Evolutionary conservation across 306 rosid species (phyloP).

Genomic region (Vigna reflexopilosa): DNA sequence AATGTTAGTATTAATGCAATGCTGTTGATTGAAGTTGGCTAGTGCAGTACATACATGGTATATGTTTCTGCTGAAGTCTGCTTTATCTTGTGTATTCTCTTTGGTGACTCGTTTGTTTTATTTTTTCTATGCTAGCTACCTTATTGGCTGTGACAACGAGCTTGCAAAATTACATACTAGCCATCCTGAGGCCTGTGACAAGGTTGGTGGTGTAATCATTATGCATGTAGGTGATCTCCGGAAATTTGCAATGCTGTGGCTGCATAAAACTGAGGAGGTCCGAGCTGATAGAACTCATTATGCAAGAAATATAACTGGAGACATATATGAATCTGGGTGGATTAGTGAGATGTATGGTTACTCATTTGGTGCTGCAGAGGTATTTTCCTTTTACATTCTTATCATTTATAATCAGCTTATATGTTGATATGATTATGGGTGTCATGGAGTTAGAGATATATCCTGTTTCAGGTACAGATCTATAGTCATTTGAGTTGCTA

Average conservation of each 20-base stretch:
- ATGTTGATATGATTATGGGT: slow-evolving; percentile 16
- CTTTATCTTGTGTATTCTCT: slow-evolving; percentile 20
- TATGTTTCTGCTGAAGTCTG: not conserved
- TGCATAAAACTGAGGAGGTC: slow-evolving; percentile 97
- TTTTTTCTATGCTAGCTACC: slow-evolving; percentile 68
- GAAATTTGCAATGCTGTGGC: slow-evolving; percentile 84
- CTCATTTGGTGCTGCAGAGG: slow-evolving; percentile 99
- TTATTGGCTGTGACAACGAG: slow-evolving; percentile 93
- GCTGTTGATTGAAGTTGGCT: slow-evolving; percentile 1
- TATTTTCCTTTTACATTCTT: slow-evolving; percentile 49
- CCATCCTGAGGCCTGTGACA: slow-evolving; percentile 98
- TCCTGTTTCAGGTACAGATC: not conserved
- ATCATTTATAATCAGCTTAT: slow-evolving; percentile 7
- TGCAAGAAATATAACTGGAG: slow-evolving; percentile 94
- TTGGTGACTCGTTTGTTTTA: slow-evolving; percentile 6
- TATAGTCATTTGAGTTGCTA: not conserved
- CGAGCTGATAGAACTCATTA: slow-evolving; percentile 98
- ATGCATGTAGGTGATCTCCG: slow-evolving; percentile 97
- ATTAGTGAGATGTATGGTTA: slow-evolving; percentile 99
- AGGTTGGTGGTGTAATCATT: slow-evolving; percentile 96
- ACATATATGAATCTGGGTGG: slow-evolving; percentile 92
- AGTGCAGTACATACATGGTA: slow-evolving; percentile 20
- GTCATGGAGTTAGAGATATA: slow-evolving; percentile 19
- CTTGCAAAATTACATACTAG: slow-evolving; percentile 90
- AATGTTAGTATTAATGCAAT: slow-evolving; percentile 22